Conservation (phyloP, 2,329 filamentous ascomycete genomes). For the Scedosporium boydii region DNA sequence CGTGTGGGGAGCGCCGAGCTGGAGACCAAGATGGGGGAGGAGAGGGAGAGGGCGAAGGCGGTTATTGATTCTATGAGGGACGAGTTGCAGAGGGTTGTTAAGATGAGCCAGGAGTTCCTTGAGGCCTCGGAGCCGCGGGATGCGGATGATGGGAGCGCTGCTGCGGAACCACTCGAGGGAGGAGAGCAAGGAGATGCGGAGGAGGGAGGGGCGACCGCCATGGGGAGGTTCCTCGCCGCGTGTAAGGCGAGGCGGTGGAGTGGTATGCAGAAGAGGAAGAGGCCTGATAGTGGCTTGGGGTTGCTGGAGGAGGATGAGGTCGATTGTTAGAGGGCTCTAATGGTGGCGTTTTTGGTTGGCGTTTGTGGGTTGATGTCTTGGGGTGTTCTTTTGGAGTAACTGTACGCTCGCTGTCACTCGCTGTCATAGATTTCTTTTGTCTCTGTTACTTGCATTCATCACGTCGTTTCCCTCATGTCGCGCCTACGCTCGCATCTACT, state of each 20-base stretch:
- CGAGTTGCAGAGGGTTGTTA: constrained; percentile 38
- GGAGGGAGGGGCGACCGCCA: constrained; percentile 9
- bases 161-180: background rate
- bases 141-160: background rate
- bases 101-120: constrained; percentile 36
- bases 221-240: constrained; percentile 14
- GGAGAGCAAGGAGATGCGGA: constrained; percentile 2
- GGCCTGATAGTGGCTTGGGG: constrained; percentile 45
- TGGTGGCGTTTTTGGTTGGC: background rate
- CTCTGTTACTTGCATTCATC: background rate
- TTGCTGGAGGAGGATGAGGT: constrained; percentile 44
- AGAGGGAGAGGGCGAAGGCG: constrained; percentile 27
- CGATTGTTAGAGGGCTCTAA: constrained; percentile 10
- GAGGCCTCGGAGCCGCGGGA: constrained; percentile 17
- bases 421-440: background rate
- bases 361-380: background rate
- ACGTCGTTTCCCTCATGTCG: background rate
- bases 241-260: constrained; percentile 21
- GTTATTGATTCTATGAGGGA: constrained; percentile 40
- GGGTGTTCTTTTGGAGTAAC: background rate
- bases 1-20: constrained; percentile 36
- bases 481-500: background rate
- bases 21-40: constrained; percentile 23
- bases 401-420: background rate
- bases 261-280: constrained; percentile 29